Conservation (phyloP, 73 alveolate species). For the Uronychia setigera region DNA sequence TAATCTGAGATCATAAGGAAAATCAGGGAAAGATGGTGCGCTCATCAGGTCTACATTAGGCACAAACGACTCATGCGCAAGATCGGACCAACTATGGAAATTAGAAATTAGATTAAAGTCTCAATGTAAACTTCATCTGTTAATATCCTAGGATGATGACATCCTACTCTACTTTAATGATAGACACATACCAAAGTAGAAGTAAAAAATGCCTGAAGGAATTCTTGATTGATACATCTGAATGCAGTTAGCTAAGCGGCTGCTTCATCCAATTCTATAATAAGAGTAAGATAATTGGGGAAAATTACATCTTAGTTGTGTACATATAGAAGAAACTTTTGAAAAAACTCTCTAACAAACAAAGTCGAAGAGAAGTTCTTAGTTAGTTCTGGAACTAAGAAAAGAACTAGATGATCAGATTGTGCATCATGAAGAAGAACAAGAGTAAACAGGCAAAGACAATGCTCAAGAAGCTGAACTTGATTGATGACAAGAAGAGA, state of each 20-base stretch:
- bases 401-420: background rate
- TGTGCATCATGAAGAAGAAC: background rate
- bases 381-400: background rate
- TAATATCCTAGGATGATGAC: no score
- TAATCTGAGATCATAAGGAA: background rate
- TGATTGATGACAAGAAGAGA: background rate
- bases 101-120: background rate
- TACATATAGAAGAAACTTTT: background rate
- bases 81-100: background rate
- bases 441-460: background rate
- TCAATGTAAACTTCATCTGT: no score
- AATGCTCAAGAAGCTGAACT: background rate
- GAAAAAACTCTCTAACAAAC: background rate
- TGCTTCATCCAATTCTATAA: no score
- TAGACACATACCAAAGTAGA: no score
- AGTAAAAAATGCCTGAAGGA: no score
- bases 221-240: no score
- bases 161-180: no score
- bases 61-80: background rate
- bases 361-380: background rate
- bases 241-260: no score
- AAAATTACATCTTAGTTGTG: background rate
- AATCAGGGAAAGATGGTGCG: slow-evolving; percentile 2
- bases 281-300: no score
- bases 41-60: background rate